Conservation (phyloP, 352 stramenopile genomes). For the Halophytophthora batemanensis region DNA sequence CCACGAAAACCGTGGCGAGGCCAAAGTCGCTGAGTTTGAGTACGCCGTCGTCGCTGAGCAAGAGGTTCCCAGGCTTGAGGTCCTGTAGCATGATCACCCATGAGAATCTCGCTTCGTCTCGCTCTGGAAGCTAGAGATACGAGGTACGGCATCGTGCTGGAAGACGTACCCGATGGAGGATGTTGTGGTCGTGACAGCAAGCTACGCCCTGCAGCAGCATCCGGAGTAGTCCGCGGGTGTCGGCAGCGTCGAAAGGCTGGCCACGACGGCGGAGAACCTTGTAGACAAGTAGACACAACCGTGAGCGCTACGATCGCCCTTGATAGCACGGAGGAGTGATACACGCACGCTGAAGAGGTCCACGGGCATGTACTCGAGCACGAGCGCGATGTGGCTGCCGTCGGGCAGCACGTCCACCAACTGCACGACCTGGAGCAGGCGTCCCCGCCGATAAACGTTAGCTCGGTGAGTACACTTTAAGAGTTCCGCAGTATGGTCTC, state of each 20-base stretch:
- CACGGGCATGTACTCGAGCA: conserved; percentile 69
- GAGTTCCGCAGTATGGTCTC: neutral
- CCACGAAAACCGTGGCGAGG: conserved; percentile 64
- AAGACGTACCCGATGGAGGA: conserved; percentile 52
- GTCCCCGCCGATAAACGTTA: neutral
- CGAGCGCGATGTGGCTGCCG: conserved; percentile 52
- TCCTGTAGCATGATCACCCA: conserved; percentile 27
- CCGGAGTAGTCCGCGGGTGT: conserved; percentile 54
- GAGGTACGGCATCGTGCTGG: neutral
- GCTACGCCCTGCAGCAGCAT: conserved; percentile 69
- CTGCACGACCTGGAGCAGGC: conserved; percentile 49
- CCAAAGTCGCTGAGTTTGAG: conserved; percentile 82
- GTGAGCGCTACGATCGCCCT: neutral
- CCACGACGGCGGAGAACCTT: conserved; percentile 42
- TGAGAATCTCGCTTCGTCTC: no score
- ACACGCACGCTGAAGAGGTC: conserved; percentile 50
- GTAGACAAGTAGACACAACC: neutral
- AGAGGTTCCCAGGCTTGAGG: conserved; percentile 71
- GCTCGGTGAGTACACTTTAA: neutral
- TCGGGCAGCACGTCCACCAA: conserved; percentile 58
- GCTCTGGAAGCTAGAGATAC: neutral
- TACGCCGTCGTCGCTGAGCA: conserved; percentile 45
- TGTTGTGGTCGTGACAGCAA: conserved; percentile 56
- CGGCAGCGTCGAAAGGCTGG: conserved; percentile 31
- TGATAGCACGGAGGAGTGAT: neutral